Evolutionary conservation across 2,329 filamentous ascomycete genomes (phyloP).

Genomic region (Aplosporella prunicola): DNA sequence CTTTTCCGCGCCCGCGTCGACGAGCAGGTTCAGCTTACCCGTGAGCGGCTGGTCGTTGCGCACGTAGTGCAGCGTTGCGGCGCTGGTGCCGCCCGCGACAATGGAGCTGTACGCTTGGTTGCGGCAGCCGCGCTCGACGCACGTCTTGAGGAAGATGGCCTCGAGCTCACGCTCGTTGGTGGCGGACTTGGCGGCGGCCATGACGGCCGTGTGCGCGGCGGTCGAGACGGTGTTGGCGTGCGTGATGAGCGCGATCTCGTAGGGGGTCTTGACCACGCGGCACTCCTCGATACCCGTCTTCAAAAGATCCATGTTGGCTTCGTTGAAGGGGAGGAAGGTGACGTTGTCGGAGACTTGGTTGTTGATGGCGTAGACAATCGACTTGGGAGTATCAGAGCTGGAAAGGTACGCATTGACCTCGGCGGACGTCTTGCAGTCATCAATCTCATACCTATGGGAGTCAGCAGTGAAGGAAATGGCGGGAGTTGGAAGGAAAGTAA

Average conservation of each 20-base stretch:
- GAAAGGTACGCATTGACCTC: constrained; percentile 68
- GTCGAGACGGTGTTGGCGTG: constrained; percentile 74
- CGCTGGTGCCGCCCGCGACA: constrained; percentile 68
- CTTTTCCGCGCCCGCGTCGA: constrained; percentile 65
- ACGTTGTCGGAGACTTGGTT: constrained; percentile 65
- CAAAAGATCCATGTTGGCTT: constrained; percentile 48
- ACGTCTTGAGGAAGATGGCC: constrained; percentile 67
- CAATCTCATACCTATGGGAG: constrained; percentile 37
- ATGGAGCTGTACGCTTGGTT: constrained; percentile 86
- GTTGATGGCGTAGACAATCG: constrained; percentile 64
- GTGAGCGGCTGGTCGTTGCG: constrained; percentile 58
- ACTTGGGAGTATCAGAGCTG: constrained; percentile 36
- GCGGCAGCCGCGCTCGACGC: constrained; percentile 63
- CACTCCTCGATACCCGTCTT: constrained; percentile 66
- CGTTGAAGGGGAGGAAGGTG: constrained; percentile 60
- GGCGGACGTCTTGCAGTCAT: constrained; percentile 61
- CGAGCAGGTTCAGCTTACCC: constrained; percentile 63
- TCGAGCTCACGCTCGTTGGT: constrained; percentile 76
- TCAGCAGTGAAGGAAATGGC: not conserved
- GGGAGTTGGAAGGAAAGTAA: not conserved
- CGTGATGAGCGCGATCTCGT: constrained; percentile 74
- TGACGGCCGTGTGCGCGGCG: constrained; percentile 64
- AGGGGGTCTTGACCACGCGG: constrained; percentile 73
- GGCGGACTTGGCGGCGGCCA: constrained; percentile 51
- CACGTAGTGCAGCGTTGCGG: constrained; percentile 54